phyloP scores from a whole-genome alignment of 1,284 basidiomycete species.

The Singerocomus inundabilis region DNA sequence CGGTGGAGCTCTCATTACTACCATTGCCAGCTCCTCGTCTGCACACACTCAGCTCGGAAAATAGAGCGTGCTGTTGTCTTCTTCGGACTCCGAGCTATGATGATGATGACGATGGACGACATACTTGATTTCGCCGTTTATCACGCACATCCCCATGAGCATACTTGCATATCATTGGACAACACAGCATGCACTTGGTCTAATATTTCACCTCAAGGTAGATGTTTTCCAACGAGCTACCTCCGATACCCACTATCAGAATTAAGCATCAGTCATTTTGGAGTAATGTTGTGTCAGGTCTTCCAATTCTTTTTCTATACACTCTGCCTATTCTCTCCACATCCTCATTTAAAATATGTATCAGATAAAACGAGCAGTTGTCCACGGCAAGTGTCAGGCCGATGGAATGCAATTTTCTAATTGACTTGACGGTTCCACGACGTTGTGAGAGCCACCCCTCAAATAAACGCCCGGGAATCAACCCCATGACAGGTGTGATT shows the following conservation, averaged over 20 bases:
- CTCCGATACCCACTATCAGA: background rate
- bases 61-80: constrained; percentile 6
- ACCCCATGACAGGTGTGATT: background rate
- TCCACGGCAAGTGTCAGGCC: too few species aligned
- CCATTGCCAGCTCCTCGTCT: constrained; percentile 40
- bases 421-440: background rate
- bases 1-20: constrained; percentile 49
- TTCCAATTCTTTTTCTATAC: background rate
- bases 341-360: background rate
- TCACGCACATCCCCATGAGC: constrained; percentile 15
- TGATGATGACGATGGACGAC: constrained; percentile 6
- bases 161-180: constrained; percentile 25
- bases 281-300: background rate
- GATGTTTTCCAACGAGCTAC: constrained; percentile 5
- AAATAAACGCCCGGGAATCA: background rate
- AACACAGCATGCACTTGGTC: constrained; percentile 18
- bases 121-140: constrained; percentile 8
- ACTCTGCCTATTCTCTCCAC: background rate
- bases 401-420: too few species aligned
- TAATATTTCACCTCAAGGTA: constrained; percentile 15
- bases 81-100: background rate
- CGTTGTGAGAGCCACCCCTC: background rate
- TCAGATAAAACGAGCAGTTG: background rate
- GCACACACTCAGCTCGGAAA: constrained; percentile 15
- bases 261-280: background rate